phyloP scores from a whole-genome alignment of 352 stramenopile genomes.

The Phytophthora pinifolia region DNA sequence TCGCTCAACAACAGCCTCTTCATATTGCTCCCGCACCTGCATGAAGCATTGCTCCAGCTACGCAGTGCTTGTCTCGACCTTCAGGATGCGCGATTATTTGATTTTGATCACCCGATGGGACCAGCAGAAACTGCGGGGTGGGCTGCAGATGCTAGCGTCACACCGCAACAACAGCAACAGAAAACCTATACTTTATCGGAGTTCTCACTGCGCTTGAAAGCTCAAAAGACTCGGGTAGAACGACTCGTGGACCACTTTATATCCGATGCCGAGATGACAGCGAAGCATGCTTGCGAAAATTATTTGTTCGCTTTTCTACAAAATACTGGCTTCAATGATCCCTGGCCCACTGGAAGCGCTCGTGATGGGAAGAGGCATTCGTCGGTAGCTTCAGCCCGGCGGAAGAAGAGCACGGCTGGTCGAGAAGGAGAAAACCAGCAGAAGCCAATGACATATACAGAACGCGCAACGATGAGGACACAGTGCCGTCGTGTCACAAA shows the following conservation, averaged over 20 bases:
- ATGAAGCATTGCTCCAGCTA: conserved; percentile 79
- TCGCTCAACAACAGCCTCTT: conserved; percentile 87
- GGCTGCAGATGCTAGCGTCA: background rate
- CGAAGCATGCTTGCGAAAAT: conserved; percentile 65
- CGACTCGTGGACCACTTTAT: conserved; percentile 64
- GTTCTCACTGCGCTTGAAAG: conserved; percentile 76
- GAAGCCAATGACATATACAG: conserved; percentile 94
- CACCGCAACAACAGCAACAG: conserved; percentile 13
- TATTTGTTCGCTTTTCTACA: conserved; percentile 60
- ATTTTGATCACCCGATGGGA: conserved; percentile 28
- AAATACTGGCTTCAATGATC: conserved; percentile 56
- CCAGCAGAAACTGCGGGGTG: background rate
- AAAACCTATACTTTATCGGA: conserved; percentile 81
- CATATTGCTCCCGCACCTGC: conserved; percentile 81
- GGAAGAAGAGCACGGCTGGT: conserved; percentile 10
- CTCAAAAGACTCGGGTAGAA: conserved; percentile 66
- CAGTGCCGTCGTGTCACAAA: conserved; percentile 91
- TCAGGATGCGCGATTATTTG: conserved; percentile 31
- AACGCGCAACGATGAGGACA: conserved; percentile 88
- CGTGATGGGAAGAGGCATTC: conserved; percentile 9
- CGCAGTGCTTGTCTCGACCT: conserved; percentile 61
- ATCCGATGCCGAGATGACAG: conserved; percentile 48
- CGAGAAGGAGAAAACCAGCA: conserved; percentile 21
- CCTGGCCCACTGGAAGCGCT: conserved; percentile 2
- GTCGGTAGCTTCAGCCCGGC: conserved; percentile 16